Evolutionary conservation across 352 stramenopile species (phyloP).

Genomic region (Phytophthora constricta): DNA sequence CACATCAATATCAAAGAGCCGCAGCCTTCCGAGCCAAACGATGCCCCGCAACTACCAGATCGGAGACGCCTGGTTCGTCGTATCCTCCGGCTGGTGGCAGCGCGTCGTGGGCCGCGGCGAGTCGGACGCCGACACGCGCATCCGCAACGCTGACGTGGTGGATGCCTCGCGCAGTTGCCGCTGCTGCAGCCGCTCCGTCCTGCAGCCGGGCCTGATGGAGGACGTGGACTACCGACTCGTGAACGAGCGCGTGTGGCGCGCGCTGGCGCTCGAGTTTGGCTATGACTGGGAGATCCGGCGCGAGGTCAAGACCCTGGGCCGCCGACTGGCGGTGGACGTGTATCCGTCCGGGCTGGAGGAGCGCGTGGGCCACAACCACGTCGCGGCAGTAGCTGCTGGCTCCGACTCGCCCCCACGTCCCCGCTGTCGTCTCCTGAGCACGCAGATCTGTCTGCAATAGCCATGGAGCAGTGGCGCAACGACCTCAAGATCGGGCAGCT

Average conservation of each 20-base stretch:
- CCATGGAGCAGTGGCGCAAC: constrained; percentile 58
- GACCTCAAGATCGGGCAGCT: constrained; percentile 54
- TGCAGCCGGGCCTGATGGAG: constrained; percentile 56
- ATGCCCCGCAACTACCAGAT: constrained; percentile 39
- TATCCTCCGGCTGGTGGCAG: constrained; percentile 61
- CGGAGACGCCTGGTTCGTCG: constrained; percentile 67
- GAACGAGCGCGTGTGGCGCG: constrained; percentile 70
- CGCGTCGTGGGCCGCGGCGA: constrained; percentile 36
- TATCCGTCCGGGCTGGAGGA: constrained; percentile 59
- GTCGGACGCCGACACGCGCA: constrained; percentile 9
- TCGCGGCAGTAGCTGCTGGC: constrained; percentile 2
- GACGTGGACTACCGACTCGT: constrained; percentile 67
- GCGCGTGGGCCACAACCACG: constrained; percentile 20
- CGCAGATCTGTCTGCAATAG: constrained; percentile 22
- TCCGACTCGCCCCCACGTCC: constrained; percentile 7
- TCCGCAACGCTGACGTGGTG: constrained; percentile 59
- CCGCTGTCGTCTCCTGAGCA: constrained; percentile 45
- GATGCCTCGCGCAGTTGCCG: constrained; percentile 49
- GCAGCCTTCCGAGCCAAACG: background rate
- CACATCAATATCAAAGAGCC: background rate
- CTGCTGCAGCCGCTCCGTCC: constrained; percentile 52
- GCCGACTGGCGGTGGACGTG: constrained; percentile 53
- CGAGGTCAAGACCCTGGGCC: constrained; percentile 48
- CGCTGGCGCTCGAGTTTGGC: constrained; percentile 60
- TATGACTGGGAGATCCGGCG: constrained; percentile 72